Percentiles rank a stretch among this genome's conserved stretches.
Evolutionary conservation across 441 rosid species (phyloP).

Genomic region (Pelargonium australe): DNA sequence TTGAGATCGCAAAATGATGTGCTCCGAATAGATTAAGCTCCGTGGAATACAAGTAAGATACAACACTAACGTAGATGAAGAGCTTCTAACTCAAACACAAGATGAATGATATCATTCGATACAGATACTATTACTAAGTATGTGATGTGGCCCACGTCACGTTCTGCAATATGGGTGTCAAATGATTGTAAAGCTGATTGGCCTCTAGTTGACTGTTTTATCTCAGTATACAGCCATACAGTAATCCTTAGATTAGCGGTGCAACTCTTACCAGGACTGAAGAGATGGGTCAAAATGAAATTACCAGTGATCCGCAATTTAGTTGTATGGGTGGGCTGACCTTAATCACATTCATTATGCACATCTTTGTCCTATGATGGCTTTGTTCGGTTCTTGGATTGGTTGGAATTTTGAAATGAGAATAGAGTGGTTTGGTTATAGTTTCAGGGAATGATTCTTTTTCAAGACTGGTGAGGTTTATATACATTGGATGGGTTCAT

Average conservation of each 20-base stretch:
- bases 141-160: conserved; percentile 8
- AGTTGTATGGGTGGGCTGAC: background rate
- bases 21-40: conserved; percentile 63
- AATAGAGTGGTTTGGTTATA: background rate
- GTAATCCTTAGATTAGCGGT: no score
- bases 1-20: conserved; percentile 61
- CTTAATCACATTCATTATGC: background rate
- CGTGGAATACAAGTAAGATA: conserved; percentile 18
- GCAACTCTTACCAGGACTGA: background rate
- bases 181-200: conserved; percentile 20
- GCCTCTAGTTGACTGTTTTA: conserved; percentile 12
- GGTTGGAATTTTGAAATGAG: background rate
- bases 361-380: background rate
- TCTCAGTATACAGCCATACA: background rate
- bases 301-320: conserved; percentile 1
- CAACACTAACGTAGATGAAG: conserved; percentile 28
- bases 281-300: background rate
- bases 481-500: background rate
- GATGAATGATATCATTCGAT: conserved; percentile 21
- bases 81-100: conserved; percentile 16
- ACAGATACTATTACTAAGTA: conserved; percentile 9
- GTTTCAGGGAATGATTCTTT: background rate
- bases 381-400: conserved; percentile 4
- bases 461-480: background rate
- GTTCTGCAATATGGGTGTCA: conserved; percentile 18